A percentile compares a stretch with the other conserved stretches of the same genome.
phyloP scores from a whole-genome alignment of 257 asterid genomes.

The Paulownia fortunei region DNA sequence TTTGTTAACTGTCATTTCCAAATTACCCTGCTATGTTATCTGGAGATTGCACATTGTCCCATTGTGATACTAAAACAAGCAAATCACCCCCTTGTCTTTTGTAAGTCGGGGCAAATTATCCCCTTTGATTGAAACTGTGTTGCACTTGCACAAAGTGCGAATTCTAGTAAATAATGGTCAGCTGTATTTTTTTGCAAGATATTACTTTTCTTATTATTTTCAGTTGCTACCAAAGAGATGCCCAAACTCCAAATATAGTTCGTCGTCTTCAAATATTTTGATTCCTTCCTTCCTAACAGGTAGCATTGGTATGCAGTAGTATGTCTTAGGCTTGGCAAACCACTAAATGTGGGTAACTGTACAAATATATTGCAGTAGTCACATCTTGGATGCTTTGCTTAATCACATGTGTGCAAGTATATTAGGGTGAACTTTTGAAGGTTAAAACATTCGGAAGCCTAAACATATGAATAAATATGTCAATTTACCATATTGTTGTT shows the following conservation, averaged over 20 bases:
- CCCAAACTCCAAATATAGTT: not conserved
- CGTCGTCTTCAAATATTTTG: too few relatives aligned
- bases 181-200: not conserved
- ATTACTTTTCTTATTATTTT: not conserved
- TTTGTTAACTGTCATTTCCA: not conserved
- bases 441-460: too few relatives aligned
- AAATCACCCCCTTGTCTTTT: not conserved
- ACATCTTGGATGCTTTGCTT: not conserved
- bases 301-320: not conserved
- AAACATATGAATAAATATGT: not conserved
- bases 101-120: not conserved
- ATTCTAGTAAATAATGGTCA: not conserved
- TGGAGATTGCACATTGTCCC: not conserved
- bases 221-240: not conserved
- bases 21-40: not conserved
- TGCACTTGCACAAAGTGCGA: not conserved
- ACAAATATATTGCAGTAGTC: not conserved
- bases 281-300: not conserved
- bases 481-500: not conserved
- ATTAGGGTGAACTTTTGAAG: not conserved
- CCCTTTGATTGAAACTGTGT: not conserved
- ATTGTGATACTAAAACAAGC: not conserved
- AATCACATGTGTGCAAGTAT: not conserved
- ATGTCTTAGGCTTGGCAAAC: not conserved
- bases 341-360: not conserved